A percentile compares a stretch with the other conserved stretches of the same genome.
Conservation (phyloP, 257 asterid species). For the Solanum sejunctum region DNA sequence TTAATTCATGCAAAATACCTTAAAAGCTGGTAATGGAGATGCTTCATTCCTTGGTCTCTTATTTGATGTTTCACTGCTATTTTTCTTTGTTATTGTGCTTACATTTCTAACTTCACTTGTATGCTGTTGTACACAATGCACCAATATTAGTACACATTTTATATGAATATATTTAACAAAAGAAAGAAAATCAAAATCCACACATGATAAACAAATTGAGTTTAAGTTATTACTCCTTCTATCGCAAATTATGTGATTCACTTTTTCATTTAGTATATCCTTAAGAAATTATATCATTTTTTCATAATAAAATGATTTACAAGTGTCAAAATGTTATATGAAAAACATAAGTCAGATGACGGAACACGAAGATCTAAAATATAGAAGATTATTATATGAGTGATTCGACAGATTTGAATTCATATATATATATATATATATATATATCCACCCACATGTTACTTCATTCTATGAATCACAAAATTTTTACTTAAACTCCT, state of each 20-base stretch:
- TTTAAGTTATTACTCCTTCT: neutral
- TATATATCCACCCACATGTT: too few species aligned
- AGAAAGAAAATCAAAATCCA: neutral
- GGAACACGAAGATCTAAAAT: too few species aligned
- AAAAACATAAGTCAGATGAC: too few species aligned
- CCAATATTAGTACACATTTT: neutral
- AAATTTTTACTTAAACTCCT: neutral
- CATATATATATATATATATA: too few species aligned
- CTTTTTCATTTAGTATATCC: neutral
- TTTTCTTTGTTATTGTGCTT: slow-evolving; percentile 27
- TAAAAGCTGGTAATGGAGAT: slow-evolving; percentile 61
- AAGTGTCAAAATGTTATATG: too few species aligned
- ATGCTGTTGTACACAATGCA: slow-evolving; percentile 9
- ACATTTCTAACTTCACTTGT: slow-evolving; percentile 20
- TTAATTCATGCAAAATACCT: slow-evolving; percentile 25
- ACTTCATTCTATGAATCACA: too few species aligned
- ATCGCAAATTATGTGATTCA: neutral
- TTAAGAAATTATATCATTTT: neutral
- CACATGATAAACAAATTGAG: neutral
- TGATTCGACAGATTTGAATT: too few species aligned
- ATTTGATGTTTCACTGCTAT: slow-evolving; percentile 28
- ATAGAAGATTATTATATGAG: too few species aligned
- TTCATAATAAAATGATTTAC: neutral
- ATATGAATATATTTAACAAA: neutral
- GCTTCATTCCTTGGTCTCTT: slow-evolving; percentile 56